Conservation (phyloP, 2,329 filamentous ascomycete genomes). For the Colletotrichum sp. region DNA sequence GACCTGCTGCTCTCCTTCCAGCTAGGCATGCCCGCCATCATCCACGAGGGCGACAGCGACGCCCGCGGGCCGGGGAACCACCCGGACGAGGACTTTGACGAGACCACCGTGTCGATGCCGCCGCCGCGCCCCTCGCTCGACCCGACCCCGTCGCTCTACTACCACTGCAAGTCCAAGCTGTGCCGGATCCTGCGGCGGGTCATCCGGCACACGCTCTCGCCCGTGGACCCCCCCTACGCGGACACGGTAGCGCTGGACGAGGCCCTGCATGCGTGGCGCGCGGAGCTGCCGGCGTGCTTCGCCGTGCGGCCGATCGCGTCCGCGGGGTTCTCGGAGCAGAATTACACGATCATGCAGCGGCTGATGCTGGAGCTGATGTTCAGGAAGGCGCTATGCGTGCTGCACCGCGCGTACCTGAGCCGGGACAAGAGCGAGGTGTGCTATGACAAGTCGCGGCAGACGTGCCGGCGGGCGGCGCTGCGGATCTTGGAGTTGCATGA, state of each 20-base stretch:
- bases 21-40: constrained; percentile 56
- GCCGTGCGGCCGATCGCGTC: constrained; percentile 45
- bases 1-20: constrained; percentile 57
- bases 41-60: constrained; percentile 52
- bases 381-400: constrained; percentile 52
- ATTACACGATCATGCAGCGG: constrained; percentile 52
- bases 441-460: constrained; percentile 43
- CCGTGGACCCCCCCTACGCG: constrained; percentile 39
- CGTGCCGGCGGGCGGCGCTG: constrained; percentile 48
- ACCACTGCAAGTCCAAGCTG: constrained; percentile 47
- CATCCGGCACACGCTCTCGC: constrained; percentile 44
- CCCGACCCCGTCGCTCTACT: constrained; percentile 47
- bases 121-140: constrained; percentile 46
- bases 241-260: constrained; percentile 40
- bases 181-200: constrained; percentile 48
- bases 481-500: constrained; percentile 50
- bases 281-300: constrained; percentile 43
- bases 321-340: constrained; percentile 47
- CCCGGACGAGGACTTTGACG: constrained; percentile 57
- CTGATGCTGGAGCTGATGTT: constrained; percentile 54
- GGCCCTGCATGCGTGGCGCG: constrained; percentile 42
- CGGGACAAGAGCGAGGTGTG: constrained; percentile 37
- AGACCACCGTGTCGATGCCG: constrained; percentile 46
- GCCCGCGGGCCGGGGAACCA: constrained; percentile 51
- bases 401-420: constrained; percentile 54